Base-by-base conservation (phyloP, 2,329 filamentous ascomycete species). In the Pyrenochaeta sp. region DNA sequence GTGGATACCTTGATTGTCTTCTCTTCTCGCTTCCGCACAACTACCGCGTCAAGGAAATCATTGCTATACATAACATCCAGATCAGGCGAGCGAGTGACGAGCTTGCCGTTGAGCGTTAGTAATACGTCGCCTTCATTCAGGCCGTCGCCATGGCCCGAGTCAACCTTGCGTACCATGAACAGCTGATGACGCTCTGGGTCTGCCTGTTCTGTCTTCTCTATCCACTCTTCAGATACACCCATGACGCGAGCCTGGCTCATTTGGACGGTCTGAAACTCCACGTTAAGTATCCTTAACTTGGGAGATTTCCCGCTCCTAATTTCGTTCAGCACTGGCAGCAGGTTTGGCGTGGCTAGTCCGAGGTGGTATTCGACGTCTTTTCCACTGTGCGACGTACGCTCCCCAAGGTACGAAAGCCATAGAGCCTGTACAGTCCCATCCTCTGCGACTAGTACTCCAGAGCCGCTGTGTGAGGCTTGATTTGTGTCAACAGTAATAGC, bases 181-280 rank as follows among this genome's bases (percentile, higher is more conserved):
- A 99, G 85, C 78, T 99, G 95, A 72, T 99, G 95, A 52, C 92
- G 90, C 45, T 95, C 89, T 33, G 91, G 90, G 75, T 99, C 97
- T 58, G 92, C 91, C 61, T 88, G 82, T 47, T 95, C 89, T 2
- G 97, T 94, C 75, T 92, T 90, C 65, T 91, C 84, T 67, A 99
- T 97, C 95, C 94, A 98, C 58, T 96, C 89, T 67, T 98, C 93
- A 0, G 91, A 91, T 1, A 98, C 92, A 9, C 95, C 95, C 93
- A 99, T 98, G 63, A 98, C 92, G 32, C 93, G 90, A 14, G 92
- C 94, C 78, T 99, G 95, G 33, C 90, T 90, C 94, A 99, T 98
- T 69, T 96, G 92, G 27, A 99, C 92, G 10, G 95, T 90, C 53
- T 96, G 90, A 70, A 96, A 93, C 75, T 99, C 95, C 67, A 97